Evolutionary conservation across 495 filamentous ascomycete species (phyloP), one percentile per base, ranked within the genome.

Genomic region (Aspergillus campestris): DNA sequence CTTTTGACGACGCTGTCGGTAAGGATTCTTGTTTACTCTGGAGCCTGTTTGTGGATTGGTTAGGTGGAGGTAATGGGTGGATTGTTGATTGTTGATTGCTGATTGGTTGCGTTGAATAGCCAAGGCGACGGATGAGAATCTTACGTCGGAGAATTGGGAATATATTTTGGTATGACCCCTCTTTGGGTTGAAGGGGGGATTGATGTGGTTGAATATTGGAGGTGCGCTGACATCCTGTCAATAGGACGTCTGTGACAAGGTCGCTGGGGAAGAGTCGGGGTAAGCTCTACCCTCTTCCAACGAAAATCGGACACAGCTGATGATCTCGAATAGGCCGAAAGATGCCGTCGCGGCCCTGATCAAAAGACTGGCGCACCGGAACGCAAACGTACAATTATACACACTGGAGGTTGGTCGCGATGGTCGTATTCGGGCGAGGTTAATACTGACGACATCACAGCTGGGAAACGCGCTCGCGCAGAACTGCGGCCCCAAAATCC

Each of bases 381-480:
- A 98, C 68, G 92, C 92, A 45, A 97, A 98, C 67, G 92, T 98
- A n/a, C 92, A 98, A 69, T 75, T 98, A 30, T 98, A 98, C 61
- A 97, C 92, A 13, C 75, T 98, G 46, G 92, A 98, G 77, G 89
- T 92, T 55, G 38, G 75, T 47, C 28, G 8, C 24, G 27, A 24
- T 8, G 58, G 33, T 40, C 3, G 14, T 31, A 13, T 18, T 18
- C 13, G 13, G 15, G 5, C 18, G 4, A 3, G 12, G 3, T 34
- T 24, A 37, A 40, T 36, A 28, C 42, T 54, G 18, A 47, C 36
- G 11, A 31, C 50, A 9, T 37, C 47, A 10, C 59, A 73, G 68
- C 84, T 98, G 50, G 90, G 83, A 47, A 95, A 98, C 67, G 85
- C 92, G 11, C 78, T 97, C 45, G 86, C 87, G 36, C 90, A 97